Evolutionary conservation across 2,329 filamentous ascomycete genomes (phyloP), one percentile per base, ranked within the genome.

Genomic region (Rutstroemia sydowiana): DNA sequence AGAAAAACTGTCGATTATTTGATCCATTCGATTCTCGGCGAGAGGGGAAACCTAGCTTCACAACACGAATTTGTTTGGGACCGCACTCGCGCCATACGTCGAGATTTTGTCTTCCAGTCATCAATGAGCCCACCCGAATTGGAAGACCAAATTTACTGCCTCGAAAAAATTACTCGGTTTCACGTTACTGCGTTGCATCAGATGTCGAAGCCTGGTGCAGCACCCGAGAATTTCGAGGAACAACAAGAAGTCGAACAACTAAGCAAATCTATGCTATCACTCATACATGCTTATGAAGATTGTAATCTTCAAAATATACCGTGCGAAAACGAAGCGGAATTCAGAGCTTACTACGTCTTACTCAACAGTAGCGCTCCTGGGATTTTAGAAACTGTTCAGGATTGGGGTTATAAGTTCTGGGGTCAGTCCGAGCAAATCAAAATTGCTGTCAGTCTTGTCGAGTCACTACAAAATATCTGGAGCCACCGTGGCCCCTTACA

Each of bases 161-260:
- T 85, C 20, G 83, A 87, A 63, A 79, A 77, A 21, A 84, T 86
- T 52, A 75, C 79, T 11, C 75, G 83, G 48, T 85, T 86, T 53
- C 83, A 87, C 63, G 81, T 82, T 37, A 79, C 78, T 5, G 74
- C 82, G 5, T 70, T 85, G 6, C 82, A 87, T 63, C 73, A 84
- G 39, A 72, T 86, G 47, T 82, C 80, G 0, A 73, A 74, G 51
- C 71, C 75, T 16, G 79, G 75, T 9, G 73, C 78, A 43, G 73
- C 75, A 1, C 72, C 76, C 1, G 76, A 82, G 30, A 78, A 79
- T 52, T 85, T 84, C 59, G 79, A 79, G 4, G 78, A 83, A 59
- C 81, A 83, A 56, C 82, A 85, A 61, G 83, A 87, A 65, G 71
- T 81, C 21, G 82, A 86, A 63, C 83, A 86, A 62, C 72, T 87